Percentiles rank a stretch among this genome's conserved stretches.
Conservation (phyloP, 2,329 filamentous ascomycete genomes). For the Endothia cerciana region DNA sequence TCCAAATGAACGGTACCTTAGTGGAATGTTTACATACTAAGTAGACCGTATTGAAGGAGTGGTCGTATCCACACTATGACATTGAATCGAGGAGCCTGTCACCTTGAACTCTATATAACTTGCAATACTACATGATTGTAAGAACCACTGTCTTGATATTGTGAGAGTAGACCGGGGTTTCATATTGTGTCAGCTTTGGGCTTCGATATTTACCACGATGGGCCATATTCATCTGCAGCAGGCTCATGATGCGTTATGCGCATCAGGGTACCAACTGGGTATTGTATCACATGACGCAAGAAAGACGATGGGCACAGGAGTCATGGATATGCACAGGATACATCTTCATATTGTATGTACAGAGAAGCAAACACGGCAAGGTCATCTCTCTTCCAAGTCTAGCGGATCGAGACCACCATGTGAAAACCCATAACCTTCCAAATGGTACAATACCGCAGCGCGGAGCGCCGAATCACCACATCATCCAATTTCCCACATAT, state of each 20-base stretch:
- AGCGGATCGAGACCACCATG: not conserved
- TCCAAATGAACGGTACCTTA: no score
- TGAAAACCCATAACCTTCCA: not conserved
- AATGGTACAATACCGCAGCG: no score
- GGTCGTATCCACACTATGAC: no score
- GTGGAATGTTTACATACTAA: no score
- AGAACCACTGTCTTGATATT: no score
- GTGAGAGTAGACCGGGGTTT: no score
- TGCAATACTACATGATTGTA: no score
- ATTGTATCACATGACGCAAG: not conserved
- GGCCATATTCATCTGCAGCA: not conserved
- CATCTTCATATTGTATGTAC: slow-evolving; percentile 10
- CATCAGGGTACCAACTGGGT: not conserved
- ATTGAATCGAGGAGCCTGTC: no score
- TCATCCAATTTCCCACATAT: not conserved
- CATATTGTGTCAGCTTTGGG: no score
- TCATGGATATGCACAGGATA: slow-evolving; percentile 7
- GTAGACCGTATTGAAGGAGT: no score
- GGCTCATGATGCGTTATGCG: not conserved
- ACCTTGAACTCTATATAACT: no score
- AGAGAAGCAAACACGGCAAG: slow-evolving; percentile 14
- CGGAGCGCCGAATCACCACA: no score
- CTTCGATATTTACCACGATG: not conserved
- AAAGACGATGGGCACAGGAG: not conserved
- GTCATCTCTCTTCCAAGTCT: not conserved